Conservation (phyloP, 2,329 filamentous ascomycete genomes). For the Paecilomyces fulvus region DNA sequence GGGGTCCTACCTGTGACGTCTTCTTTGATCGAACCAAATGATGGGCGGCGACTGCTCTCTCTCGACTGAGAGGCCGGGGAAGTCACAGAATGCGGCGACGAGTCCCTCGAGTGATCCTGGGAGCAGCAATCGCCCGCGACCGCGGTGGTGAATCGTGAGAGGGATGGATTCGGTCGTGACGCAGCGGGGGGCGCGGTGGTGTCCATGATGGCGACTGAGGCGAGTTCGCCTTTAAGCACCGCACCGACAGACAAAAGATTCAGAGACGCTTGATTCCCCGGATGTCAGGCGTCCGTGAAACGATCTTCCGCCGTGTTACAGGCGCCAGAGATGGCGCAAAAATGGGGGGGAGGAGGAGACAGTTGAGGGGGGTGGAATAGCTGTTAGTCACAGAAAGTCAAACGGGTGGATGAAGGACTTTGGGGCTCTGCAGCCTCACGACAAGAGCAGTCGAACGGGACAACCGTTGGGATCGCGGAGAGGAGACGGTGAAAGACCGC, state of each 20-base stretch:
- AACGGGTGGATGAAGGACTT: slow-evolving; percentile 3
- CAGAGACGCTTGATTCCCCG: slow-evolving; percentile 17
- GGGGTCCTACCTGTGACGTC: slow-evolving; percentile 29
- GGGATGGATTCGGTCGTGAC: slow-evolving; percentile 16
- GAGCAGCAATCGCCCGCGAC: slow-evolving; percentile 13
- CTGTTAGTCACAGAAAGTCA: slow-evolving; percentile 12
- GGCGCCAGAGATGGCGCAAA: background rate
- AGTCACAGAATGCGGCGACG: slow-evolving; percentile 24
- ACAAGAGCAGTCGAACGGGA: background rate
- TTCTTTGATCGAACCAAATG: slow-evolving; percentile 38
- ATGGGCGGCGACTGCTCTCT: slow-evolving; percentile 33
- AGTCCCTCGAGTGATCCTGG: slow-evolving; percentile 17
- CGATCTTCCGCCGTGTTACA: background rate
- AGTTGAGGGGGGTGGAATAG: slow-evolving; percentile 3
- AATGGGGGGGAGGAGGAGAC: slow-evolving; percentile 2
- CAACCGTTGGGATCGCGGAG: background rate
- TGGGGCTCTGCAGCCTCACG: slow-evolving; percentile 1
- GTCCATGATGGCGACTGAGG: slow-evolving; percentile 1
- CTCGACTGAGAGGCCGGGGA: slow-evolving; percentile 28
- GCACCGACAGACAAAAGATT: slow-evolving; percentile 6
- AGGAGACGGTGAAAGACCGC: background rate
- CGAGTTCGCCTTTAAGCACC: slow-evolving; percentile 1
- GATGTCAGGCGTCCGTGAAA: slow-evolving; percentile 13
- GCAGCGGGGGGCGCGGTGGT: slow-evolving; percentile 14
- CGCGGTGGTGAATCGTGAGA: slow-evolving; percentile 13